Base-by-base conservation (phyloP, 2,329 filamentous ascomycete species). In the Lasiodiplodia theobromae region DNA sequence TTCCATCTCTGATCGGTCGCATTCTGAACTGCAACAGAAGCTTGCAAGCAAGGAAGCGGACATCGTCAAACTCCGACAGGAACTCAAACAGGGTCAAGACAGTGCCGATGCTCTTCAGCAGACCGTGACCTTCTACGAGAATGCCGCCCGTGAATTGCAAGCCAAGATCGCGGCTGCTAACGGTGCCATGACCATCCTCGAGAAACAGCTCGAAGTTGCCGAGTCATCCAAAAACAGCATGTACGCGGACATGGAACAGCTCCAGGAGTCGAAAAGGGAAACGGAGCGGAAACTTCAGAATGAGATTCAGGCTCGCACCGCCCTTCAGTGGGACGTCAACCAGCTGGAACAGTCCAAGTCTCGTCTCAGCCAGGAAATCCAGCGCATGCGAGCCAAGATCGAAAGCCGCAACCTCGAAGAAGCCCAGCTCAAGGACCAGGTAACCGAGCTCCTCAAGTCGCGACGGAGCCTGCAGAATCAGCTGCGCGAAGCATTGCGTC, bases 301-400 rank as follows among this genome's bases (percentile, higher is more conserved):
- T n/a, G n/a, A 54, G 14, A 68, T 68, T 12, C 51, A 69, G 14
- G 62, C 53, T 18, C 64, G 64, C 16, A 64, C 57, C 12, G 60
- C 53, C 8, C 62, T 66, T 10, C 44, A 66, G 18, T 60, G 52
- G 52, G 52, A 73, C n/a, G 69, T 77, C 23, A 69, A 73, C 38
- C 72, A 77, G 63, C 67, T 77, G 21, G 74, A 78, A 60, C 66
- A 62, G 4, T 70, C 71, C 14, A 73, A 71, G 8, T 60, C 67
- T 14, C 63, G 65, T 5, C 52, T 79, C 14, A 71, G 78, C 63
- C 71, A 71, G 21, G 71, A 73, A n/a, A 31, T 77, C 12, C 60
- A 57, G 5, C 64, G 58, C 7, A 65, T 76, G 52, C 71, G 75
- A 44, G 67, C 53, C 11, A 72, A 72, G 44, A 67, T 78, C 16